Base-by-base conservation (phyloP, 2,329 filamentous ascomycete genomes). In the Aspergillus ibericus region DNA sequence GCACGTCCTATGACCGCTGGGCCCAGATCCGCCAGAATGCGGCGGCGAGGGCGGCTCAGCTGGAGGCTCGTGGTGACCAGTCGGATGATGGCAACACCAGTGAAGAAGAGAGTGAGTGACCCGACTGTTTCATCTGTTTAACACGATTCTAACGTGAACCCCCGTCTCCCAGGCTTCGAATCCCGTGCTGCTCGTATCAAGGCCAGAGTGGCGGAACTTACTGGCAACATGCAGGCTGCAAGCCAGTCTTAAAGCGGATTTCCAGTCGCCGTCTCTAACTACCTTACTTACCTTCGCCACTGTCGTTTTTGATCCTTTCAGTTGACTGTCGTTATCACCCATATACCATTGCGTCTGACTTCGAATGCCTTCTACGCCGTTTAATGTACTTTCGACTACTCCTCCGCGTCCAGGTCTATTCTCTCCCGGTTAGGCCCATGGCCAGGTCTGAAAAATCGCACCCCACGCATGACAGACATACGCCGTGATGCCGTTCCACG, bases 141-240 rank as follows among this genome's bases (percentile, higher is more conserved):
- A 4, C n/a, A 13, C 10, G 2, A 12, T 56, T 53, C 72, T 77
- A 66, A 77, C 61, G 27, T 53, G 56, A 25, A 22, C 12, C 50
- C 35, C n/a, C 46, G 51, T 25, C 22, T 16, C 49, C 32, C 66
- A 96, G 92, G 93, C 35, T 98, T 98, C 70, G 95, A 99, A 77
- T 93, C 92, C 50, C 91, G 95, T 65, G 95, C 98, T 59, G 95
- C 95, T 50, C 90, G 95, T 63, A 99, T 99, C 83, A 98, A 97
- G 80, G 95, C 95, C 60, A 89, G 95, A 62, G 95, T 99, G 59
- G 95, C 95, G 53, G 92, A 97, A 75, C 79, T 99, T 68, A 99
- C 95, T 1, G 89, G 89, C 68, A 91, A 90, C 75, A 91, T 91
- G 84, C 90, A 93, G 70, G 81, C 69, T 29, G 66, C 68, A 12